These are phyloP conservation scores for Proliferodiscus dingleyae DNA, from an alignment of 2,329 filamentous ascomycete species.

Conservation along the genomic window DNA sequence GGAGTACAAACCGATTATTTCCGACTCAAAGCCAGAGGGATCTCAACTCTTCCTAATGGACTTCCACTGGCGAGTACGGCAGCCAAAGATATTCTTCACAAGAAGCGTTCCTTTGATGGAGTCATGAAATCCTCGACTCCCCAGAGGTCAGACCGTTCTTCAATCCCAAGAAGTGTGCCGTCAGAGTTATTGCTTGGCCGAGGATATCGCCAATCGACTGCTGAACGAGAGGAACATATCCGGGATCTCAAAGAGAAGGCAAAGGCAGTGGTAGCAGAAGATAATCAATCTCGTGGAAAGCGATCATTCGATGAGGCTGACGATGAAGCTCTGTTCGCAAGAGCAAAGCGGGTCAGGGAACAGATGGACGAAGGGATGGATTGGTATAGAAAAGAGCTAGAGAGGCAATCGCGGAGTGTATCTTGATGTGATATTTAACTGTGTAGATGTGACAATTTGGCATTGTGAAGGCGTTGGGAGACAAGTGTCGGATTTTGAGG, in stretches of 20 bases:
- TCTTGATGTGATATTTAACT: slow-evolving; percentile 15
- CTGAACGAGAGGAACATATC: slow-evolving; percentile 16
- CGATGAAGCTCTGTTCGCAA: slow-evolving; percentile 29
- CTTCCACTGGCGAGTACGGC: slow-evolving; percentile 28
- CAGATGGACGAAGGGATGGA: slow-evolving; percentile 32
- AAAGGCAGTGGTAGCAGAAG: slow-evolving; percentile 18
- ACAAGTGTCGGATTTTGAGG: too few relatives aligned
- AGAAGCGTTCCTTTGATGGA: slow-evolving; percentile 25
- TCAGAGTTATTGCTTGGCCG: slow-evolving; percentile 9
- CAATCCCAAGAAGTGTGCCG: slow-evolving; percentile 22
- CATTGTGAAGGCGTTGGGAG: slow-evolving; percentile 12
- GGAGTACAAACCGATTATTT: slow-evolving; percentile 34
- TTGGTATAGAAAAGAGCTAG: slow-evolving; percentile 27
- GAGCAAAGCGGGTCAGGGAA: slow-evolving; percentile 30
- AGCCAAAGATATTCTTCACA: slow-evolving; percentile 20
- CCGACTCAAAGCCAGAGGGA: slow-evolving; percentile 32
- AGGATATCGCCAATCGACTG: slow-evolving; percentile 3
- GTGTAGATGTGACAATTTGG: too few relatives aligned
- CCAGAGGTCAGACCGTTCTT: slow-evolving; percentile 3
- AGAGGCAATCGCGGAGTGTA: slow-evolving; percentile 21
- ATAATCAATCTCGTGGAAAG: slow-evolving; percentile 13
- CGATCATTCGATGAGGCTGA: slow-evolving; percentile 21
- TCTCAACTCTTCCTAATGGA: slow-evolving; percentile 28
- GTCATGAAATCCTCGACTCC: slow-evolving; percentile 19
- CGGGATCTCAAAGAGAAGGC: slow-evolving; percentile 24